Conservation (phyloP, 768 basidiomycete genomes). For the Phylloporus sp. region DNA sequence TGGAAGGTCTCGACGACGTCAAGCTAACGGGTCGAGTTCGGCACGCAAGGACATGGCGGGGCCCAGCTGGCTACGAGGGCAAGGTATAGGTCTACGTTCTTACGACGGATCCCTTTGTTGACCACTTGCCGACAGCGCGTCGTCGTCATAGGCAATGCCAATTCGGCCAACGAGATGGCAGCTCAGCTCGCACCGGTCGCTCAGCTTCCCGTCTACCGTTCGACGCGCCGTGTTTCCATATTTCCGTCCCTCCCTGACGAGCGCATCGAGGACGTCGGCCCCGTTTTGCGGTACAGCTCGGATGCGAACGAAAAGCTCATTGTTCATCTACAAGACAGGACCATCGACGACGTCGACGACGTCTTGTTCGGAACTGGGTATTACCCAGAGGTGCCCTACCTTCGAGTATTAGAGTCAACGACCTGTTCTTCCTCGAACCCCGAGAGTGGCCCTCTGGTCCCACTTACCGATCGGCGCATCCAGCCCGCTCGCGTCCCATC, state of each 20-base stretch:
- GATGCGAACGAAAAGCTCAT: slow-evolving; percentile 25
- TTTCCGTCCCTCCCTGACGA: slow-evolving; percentile 41
- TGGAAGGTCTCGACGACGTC: slow-evolving; percentile 39
- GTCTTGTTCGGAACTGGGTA: slow-evolving; percentile 48
- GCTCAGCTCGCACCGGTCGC: slow-evolving; percentile 40
- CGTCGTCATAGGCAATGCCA: slow-evolving; percentile 47
- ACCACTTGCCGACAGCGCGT: slow-evolving; percentile 31
- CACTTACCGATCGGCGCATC: slow-evolving; percentile 25
- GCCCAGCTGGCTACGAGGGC: slow-evolving; percentile 34
- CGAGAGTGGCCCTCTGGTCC: slow-evolving; percentile 11
- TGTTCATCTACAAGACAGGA: slow-evolving; percentile 34
- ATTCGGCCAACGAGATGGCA: slow-evolving; percentile 50
- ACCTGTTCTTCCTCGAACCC: not conserved
- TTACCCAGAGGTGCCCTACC: slow-evolving; percentile 36
- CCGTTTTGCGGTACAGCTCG: slow-evolving; percentile 33
- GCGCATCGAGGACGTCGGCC: slow-evolving; percentile 40
- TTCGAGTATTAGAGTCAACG: slow-evolving; percentile 28
- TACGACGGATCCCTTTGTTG: not conserved
- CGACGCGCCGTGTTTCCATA: slow-evolving; percentile 39
- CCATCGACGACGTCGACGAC: slow-evolving; percentile 37
- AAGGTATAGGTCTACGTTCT: slow-evolving; percentile 19
- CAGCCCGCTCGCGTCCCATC: slow-evolving; percentile 38
- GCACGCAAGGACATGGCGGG: slow-evolving; percentile 42
- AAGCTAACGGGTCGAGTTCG: slow-evolving; percentile 31
- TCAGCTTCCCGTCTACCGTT: slow-evolving; percentile 41